These are phyloP conservation scores for Crassisporium funariophilum DNA, from an alignment of 768 basidiomycete species.

Conservation along the genomic window DNA sequence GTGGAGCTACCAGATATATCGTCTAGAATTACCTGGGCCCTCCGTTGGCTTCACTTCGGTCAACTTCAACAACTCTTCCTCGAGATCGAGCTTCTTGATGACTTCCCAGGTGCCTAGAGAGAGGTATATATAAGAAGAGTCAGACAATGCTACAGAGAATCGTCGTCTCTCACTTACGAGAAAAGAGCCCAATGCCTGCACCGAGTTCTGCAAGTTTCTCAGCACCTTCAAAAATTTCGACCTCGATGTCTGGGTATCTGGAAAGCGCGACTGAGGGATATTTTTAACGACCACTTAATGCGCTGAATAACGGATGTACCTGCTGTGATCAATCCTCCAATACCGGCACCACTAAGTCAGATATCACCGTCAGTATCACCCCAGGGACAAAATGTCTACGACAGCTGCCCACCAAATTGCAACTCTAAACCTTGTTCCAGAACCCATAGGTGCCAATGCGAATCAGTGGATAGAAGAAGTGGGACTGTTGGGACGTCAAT, in stretches of 20 bases:
- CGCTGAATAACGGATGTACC: constrained; percentile 22
- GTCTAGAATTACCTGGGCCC: constrained; percentile 37
- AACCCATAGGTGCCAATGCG: constrained; percentile 25
- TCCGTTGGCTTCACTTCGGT: constrained; percentile 40
- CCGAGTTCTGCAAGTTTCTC: constrained; percentile 53
- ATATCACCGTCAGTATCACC: constrained; percentile 17
- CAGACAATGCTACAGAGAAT: background rate
- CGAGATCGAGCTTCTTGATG: constrained; percentile 46
- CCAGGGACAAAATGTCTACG: constrained; percentile 9
- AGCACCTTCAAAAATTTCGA: constrained; percentile 59
- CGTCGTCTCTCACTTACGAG: constrained; percentile 32
- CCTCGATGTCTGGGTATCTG: constrained; percentile 53
- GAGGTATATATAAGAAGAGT: constrained; percentile 7
- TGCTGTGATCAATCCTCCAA: constrained; percentile 50
- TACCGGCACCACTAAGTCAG: constrained; percentile 49
- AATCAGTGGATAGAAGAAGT: constrained; percentile 14
- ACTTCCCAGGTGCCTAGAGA: constrained; percentile 50
- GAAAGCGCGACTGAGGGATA: constrained; percentile 41
- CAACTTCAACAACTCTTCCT: constrained; percentile 43
- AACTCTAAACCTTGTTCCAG: constrained; percentile 45
- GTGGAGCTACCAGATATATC: background rate
- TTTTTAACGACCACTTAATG: constrained; percentile 4
- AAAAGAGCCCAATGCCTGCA: constrained; percentile 62
- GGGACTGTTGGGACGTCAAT: constrained; percentile 12
- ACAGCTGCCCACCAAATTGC: constrained; percentile 51